Evolutionary conservation across 2,329 filamentous ascomycete genomes (phyloP).

Genomic region (Elsinoe arachidis): DNA sequence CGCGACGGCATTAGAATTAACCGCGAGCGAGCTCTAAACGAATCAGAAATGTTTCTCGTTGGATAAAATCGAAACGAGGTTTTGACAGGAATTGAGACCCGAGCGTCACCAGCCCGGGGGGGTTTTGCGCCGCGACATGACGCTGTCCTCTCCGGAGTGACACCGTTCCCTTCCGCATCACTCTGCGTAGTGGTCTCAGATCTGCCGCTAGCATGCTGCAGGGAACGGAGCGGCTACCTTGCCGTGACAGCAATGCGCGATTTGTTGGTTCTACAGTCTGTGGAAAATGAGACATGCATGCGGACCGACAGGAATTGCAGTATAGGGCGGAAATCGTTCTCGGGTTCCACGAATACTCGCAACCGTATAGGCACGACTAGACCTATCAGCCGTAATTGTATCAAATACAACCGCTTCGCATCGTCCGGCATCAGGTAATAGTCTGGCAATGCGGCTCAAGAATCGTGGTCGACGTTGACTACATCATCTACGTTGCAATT

Average conservation of each 20-base stretch:
- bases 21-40: neutral
- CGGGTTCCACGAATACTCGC: neutral
- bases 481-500: conserved; percentile 7
- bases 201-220: conserved; percentile 6
- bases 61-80: conserved; percentile 5
- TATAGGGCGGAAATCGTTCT: neutral
- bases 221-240: conserved; percentile 8
- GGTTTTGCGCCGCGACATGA: neutral
- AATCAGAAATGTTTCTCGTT: conserved; percentile 7
- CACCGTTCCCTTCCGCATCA: conserved; percentile 2
- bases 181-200: neutral
- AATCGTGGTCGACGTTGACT: neutral
- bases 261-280: neutral
- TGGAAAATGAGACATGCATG: neutral
- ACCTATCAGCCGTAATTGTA: neutral
- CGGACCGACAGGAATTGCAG: neutral
- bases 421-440: neutral
- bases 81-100: neutral
- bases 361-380: neutral
- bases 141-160: conserved; percentile 1
- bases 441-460: neutral
- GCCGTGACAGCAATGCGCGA: conserved; percentile 10
- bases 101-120: conserved; percentile 1
- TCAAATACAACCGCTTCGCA: neutral
- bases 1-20: neutral